phyloP scores from a whole-genome alignment of 306 rosid species.

The Quercus suber region DNA sequence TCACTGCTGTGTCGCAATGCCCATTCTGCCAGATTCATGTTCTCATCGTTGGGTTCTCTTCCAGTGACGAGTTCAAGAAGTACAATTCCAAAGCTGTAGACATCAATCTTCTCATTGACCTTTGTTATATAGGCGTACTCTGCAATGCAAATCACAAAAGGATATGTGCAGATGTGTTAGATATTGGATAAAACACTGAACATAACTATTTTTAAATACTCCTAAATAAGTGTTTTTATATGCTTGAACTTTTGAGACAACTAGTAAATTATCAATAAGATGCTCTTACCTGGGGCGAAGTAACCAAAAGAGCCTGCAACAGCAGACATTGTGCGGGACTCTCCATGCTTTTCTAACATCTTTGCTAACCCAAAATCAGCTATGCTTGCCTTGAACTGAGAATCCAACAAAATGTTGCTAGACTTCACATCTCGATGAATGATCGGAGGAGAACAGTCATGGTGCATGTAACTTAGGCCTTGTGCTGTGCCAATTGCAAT shows the following conservation, averaged over 20 bases:
- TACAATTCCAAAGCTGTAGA: constrained; percentile 84
- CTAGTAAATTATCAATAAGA: neutral
- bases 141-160: constrained; percentile 29
- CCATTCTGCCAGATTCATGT: constrained; percentile 70
- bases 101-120: constrained; percentile 74
- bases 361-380: constrained; percentile 97
- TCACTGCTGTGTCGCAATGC: constrained; percentile 53
- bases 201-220: too few relatives aligned
- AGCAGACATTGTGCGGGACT: constrained; percentile 41
- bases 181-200: too few relatives aligned
- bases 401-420: constrained; percentile 80
- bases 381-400: constrained; percentile 63
- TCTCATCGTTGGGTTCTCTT: constrained; percentile 56
- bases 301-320: constrained; percentile 90
- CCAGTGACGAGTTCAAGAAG: constrained; percentile 82
- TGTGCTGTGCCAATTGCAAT: constrained; percentile 85
- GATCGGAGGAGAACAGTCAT: constrained; percentile 69
- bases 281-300: constrained; percentile 75
- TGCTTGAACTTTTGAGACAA: too few relatives aligned
- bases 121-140: constrained; percentile 68
- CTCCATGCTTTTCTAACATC: constrained; percentile 55
- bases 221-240: too few relatives aligned
- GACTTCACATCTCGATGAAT: constrained; percentile 88
- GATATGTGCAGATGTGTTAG: too few relatives aligned
- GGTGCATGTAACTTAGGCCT: constrained; percentile 88